phyloP scores from a whole-genome alignment of 352 stramenopile species.

The Saprolegnia parasitica region DNA sequence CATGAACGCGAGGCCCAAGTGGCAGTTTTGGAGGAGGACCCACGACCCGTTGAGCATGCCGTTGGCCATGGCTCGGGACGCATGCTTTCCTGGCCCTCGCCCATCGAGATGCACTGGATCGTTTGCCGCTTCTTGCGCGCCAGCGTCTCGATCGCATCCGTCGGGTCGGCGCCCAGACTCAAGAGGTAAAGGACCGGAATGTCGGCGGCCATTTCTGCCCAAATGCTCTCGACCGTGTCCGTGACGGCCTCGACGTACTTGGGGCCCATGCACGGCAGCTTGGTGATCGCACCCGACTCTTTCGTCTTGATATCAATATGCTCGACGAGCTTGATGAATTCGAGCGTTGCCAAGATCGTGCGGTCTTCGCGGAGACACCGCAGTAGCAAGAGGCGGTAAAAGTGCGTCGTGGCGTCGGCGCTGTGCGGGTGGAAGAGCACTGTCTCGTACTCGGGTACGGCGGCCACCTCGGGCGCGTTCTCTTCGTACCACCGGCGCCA shows the following conservation, averaged over 20 bases:
- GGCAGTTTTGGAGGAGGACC: slow-evolving; percentile 79
- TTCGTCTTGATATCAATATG: slow-evolving; percentile 43
- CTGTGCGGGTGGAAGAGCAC: slow-evolving; percentile 57
- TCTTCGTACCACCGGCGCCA: slow-evolving; percentile 78
- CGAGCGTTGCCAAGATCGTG: slow-evolving; percentile 57
- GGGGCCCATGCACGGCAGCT: slow-evolving; percentile 56
- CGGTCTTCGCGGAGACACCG: slow-evolving; percentile 67
- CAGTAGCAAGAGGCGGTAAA: slow-evolving; percentile 63
- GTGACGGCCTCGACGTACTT: slow-evolving; percentile 60
- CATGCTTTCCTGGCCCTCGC: slow-evolving; percentile 68
- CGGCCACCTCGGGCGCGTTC: slow-evolving; percentile 61
- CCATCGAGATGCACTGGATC: slow-evolving; percentile 71
- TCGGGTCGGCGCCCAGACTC: slow-evolving; percentile 64
- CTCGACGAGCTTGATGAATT: slow-evolving; percentile 64
- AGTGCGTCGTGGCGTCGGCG: slow-evolving; percentile 62
- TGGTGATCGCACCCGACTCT: slow-evolving; percentile 32
- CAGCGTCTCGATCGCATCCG: slow-evolving; percentile 64
- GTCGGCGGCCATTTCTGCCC: slow-evolving; percentile 58
- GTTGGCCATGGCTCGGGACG: slow-evolving; percentile 44
- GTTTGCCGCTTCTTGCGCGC: slow-evolving; percentile 62
- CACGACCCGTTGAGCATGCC: slow-evolving; percentile 72
- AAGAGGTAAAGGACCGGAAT: slow-evolving; percentile 66
- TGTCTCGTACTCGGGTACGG: slow-evolving; percentile 62
- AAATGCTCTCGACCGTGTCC: slow-evolving; percentile 68
- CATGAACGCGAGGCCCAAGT: slow-evolving; percentile 65